These are phyloP conservation scores for Diddensiella transvaalensis DNA, from an alignment of 805 yeast genomes.

Conservation along the genomic window DNA sequence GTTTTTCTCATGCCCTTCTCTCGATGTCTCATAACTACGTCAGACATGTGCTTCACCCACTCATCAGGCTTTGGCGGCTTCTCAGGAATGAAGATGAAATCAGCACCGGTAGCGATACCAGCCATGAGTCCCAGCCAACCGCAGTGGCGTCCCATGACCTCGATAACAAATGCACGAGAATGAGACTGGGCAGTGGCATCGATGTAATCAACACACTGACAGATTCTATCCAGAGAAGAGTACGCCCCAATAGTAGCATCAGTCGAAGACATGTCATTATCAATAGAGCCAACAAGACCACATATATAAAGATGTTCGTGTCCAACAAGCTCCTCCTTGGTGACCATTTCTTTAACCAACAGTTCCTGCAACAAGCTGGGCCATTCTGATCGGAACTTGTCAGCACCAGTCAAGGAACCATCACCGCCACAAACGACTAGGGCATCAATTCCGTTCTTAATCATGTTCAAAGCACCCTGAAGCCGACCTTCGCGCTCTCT, in stretches of 20 bases:
- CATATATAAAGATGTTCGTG: conserved; percentile 77
- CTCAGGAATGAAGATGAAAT: conserved; percentile 91
- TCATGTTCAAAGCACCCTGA: conserved; percentile 77
- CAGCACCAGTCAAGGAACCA: conserved; percentile 98
- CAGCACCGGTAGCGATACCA: conserved; percentile 95
- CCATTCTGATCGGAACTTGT: conserved; percentile 91
- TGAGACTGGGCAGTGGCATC: conserved; percentile 98
- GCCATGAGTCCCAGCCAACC: conserved; percentile 99
- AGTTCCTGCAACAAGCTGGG: conserved; percentile 79
- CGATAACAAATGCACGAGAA: conserved; percentile 95
- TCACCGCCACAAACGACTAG: conserved; percentile 97
- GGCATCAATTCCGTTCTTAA: conserved; percentile 87
- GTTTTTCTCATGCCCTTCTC: conserved; percentile 87
- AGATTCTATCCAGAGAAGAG: conserved; percentile 88
- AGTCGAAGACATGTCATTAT: conserved; percentile 96
- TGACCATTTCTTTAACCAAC: conserved; percentile 49
- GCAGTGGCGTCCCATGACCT: conserved; percentile 99
- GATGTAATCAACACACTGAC: conserved; percentile 91
- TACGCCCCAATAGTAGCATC: conserved; percentile 97
- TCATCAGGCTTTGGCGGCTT: conserved; percentile 70
- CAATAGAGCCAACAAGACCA: conserved; percentile 95
- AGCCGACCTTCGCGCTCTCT: conserved; percentile 82
- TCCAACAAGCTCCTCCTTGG: conserved; percentile 54
- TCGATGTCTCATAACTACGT: conserved; percentile 75
- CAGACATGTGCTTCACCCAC: conserved; percentile 80